Evolutionary conservation across 345 rosid species (phyloP).

Genomic region (Eucalyptus pauciflora): DNA sequence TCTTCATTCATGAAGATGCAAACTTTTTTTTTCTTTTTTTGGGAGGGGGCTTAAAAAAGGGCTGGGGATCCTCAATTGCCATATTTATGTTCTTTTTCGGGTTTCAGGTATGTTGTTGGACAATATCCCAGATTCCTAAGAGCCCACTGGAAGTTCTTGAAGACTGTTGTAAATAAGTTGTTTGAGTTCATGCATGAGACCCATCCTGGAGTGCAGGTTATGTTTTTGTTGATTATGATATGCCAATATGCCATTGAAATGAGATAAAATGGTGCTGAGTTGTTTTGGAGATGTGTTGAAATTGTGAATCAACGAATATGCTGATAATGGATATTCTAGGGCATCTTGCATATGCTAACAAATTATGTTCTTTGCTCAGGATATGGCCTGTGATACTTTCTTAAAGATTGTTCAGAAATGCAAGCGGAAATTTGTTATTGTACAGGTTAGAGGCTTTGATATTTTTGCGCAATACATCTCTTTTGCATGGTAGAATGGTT

Average conservation of each 20-base stretch:
- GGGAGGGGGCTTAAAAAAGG: background rate
- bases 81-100: background rate
- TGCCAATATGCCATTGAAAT: background rate
- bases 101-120: slow-evolving; percentile 95
- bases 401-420: slow-evolving; percentile 99
- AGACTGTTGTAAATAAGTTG: slow-evolving; percentile 97
- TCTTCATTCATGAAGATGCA: background rate
- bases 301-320: background rate
- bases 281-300: background rate
- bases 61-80: background rate
- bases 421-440: slow-evolving; percentile 88
- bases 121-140: slow-evolving; percentile 98
- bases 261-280: background rate
- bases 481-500: background rate
- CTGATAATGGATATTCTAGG: background rate
- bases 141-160: slow-evolving; percentile 98
- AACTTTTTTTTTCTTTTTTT: background rate
- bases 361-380: slow-evolving; percentile 31
- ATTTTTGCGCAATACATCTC: background rate
- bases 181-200: slow-evolving; percentile 99
- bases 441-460: slow-evolving; percentile 45
- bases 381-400: slow-evolving; percentile 99
- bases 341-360: background rate
- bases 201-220: slow-evolving; percentile 99
- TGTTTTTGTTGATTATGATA: background rate